Base-by-base conservation (phyloP, 306 rosid genomes). In the Prunus campanulata region DNA sequence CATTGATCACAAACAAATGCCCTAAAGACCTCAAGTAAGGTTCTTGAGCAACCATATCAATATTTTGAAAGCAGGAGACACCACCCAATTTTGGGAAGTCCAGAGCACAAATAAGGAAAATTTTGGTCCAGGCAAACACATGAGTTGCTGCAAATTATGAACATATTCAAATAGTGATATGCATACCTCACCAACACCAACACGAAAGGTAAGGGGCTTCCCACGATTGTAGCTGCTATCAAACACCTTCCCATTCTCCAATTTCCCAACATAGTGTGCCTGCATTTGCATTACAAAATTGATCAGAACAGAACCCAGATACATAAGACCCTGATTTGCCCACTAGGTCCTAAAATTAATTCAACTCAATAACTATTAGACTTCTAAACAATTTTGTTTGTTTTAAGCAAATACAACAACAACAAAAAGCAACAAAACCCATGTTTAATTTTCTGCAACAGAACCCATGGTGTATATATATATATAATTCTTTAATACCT, bases 181-280 rank as follows among this genome's bases (percentile, higher is more conserved):
- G 11, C 63, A 74, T 87, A 92, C 98, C 98, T 94, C 97, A 22
- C 98, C 98, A 80, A 92, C 96, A 52, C 98, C 98, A 1, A 94
- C 70, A 0, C 98, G 95, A 55, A 94, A 94, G 7, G 89, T 79
- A 44, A 94, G 92, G 5, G 98, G 98, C 81, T 84, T 84, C 77
- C 98, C 98, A 24, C 98, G 96, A 82, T 87, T 78, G 56, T 94
- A 94, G 86, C 98, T 94, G 90, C 98, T 92, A 51, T 94, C 98
- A 3, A 94, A 94, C 55, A 90, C 83, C 84, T 87, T 92, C 57
- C 98, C 98, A 78, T 87, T 89, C 84, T 94, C 98, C 88, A 94
- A 75, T 84, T 77, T 94, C 81, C 98, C 98, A 10, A 89, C 88
- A 67, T 92, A 94, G 78, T 94, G 96, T 60, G 97, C 98, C 95